Evolutionary conservation across 2,329 filamentous ascomycete species (phyloP), one percentile per base, ranked within the genome.

Genomic region (Chalaropsis ovoidea): DNA sequence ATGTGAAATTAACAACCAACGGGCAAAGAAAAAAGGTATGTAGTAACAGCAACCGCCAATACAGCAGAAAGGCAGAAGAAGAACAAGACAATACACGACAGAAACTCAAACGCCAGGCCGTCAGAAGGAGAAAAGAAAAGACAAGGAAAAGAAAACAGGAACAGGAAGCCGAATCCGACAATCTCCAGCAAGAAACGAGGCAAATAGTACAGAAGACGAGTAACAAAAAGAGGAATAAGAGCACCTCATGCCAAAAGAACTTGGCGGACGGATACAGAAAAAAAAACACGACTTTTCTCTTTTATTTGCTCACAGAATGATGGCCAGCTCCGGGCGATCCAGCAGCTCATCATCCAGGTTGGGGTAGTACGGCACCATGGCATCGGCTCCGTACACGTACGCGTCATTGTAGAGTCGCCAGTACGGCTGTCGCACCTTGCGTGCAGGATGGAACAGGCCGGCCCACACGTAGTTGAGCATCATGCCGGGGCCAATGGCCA

Each of bases 391-490:
- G 73, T 95, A 90, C 61, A 97, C 93, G 73, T 99, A 99, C 2
- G 92, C 90, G 75, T 96, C 91, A 72, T 99, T 99, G 78, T 96
- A 96, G 54, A 99, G 79, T 67, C 94, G 82, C 93, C 94, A 99
- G 78, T 97, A 99, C 22, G 95, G 94, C 69, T 85, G 87, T 68
- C 94, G 84, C 64, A 99, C 94, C 78, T 97, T 97, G 69, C 94
- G 84, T 2, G 94, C 94, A 0, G 94, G 93, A 74, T 99, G 95
- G 81, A 99, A 99, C 19, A 99, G 80, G 19, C 94, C 94, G 0
- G 94, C 93, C 92, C 92, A 97, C 68, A 97, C 87, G 75, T 99
- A 99, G 78, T 99, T 99, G 82, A 99, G 88, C 43, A 96, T 90
- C 24, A 95, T 79, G 2, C 94, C 94, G 0, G 91, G 90, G 0